phyloP scores from a whole-genome alignment of 2,329 filamentous ascomycete genomes.

The Thermoascus crustaceus region DNA sequence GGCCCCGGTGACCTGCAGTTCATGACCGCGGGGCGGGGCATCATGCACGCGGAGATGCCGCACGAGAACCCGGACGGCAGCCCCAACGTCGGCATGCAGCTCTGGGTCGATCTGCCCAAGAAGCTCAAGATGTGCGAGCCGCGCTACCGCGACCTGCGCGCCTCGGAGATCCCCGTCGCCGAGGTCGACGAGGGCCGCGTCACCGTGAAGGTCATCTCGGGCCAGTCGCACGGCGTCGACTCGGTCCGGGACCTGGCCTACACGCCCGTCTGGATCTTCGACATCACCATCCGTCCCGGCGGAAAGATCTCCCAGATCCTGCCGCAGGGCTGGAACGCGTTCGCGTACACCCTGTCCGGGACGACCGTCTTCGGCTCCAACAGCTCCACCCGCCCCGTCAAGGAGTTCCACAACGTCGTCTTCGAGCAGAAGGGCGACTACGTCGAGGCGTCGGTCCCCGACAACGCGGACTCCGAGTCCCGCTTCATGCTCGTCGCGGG shows the following conservation, averaged over 20 bases:
- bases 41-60: constrained; percentile 96
- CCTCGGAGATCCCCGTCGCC: constrained; percentile 69
- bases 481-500: constrained; percentile 63
- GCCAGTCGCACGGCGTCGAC: constrained; percentile 74
- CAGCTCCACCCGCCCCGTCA: constrained; percentile 19
- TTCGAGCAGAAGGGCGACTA: constrained; percentile 73
- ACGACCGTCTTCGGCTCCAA: constrained; percentile 54
- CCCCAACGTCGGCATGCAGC: constrained; percentile 77
- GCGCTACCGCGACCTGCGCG: constrained; percentile 77
- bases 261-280: constrained; percentile 93
- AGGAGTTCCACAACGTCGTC: constrained; percentile 77
- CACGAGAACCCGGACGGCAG: constrained; percentile 65
- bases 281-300: constrained; percentile 71
- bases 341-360: constrained; percentile 77
- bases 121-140: constrained; percentile 82
- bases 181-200: constrained; percentile 65
- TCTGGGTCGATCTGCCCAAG: constrained; percentile 88
- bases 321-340: constrained; percentile 79
- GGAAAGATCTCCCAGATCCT: constrained; percentile 67
- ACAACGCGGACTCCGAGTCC: constrained; percentile 50
- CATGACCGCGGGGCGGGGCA: constrained; percentile 89
- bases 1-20: constrained; percentile 87
- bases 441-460: constrained; percentile 61
- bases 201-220: constrained; percentile 81
- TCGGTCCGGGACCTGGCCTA: constrained; percentile 86